Evolutionary conservation across 208 protist genomes (phyloP).

Genomic region (Leishmania braziliensis): DNA sequence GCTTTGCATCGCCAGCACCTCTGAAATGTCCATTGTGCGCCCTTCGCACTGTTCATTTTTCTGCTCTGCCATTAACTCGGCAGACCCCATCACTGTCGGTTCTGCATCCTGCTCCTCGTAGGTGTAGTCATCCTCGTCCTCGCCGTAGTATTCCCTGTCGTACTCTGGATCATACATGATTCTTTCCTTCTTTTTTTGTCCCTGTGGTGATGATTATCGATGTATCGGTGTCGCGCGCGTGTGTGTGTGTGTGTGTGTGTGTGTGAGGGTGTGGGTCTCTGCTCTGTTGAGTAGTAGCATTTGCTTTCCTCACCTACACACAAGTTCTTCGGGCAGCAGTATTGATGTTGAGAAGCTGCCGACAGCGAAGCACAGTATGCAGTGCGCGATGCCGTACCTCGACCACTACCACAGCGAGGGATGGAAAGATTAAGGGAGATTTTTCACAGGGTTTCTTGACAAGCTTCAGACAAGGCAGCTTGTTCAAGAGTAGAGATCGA

Average conservation of each 20-base stretch:
- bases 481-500: background rate
- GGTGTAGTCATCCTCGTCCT: constrained; percentile 24
- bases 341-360: background rate
- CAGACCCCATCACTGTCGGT: background rate
- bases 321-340: background rate
- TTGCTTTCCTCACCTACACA: background rate
- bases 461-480: background rate
- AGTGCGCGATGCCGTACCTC: background rate
- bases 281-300: background rate
- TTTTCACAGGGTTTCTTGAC: background rate
- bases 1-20: constrained; percentile 26
- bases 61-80: constrained; percentile 3
- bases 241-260: background rate
- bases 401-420: background rate
- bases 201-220: background rate
- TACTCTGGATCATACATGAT: constrained; percentile 20
- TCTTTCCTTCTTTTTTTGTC: background rate
- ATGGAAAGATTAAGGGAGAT: background rate
- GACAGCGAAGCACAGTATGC: background rate
- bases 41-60: constrained; percentile 7
- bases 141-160: constrained; percentile 24
- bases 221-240: background rate
- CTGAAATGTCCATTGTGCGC: constrained; percentile 18
- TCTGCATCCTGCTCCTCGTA: constrained; percentile 12
- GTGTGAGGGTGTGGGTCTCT: background rate